Evolutionary conservation across 2,329 filamentous ascomycete genomes (phyloP).

Genomic region (Cephalotrichum gorgonifer): DNA sequence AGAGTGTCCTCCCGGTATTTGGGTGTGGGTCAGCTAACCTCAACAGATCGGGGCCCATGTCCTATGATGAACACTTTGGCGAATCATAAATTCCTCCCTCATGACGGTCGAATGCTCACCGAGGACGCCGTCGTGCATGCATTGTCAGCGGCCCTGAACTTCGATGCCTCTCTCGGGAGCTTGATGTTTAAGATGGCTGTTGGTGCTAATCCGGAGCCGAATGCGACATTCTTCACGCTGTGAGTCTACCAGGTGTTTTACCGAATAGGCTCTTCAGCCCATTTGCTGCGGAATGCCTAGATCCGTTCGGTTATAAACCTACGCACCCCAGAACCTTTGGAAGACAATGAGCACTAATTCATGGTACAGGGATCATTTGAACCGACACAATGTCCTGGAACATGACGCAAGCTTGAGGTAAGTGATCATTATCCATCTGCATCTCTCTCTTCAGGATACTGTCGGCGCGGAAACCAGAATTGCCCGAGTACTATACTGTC

Average conservation of each 20-base stretch:
- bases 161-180: conserved; percentile 24
- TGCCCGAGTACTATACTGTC: too few relatives aligned
- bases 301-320: neutral
- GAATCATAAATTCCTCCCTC: conserved; percentile 38
- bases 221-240: conserved; percentile 30
- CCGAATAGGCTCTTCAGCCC: neutral
- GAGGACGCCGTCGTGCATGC: conserved; percentile 23
- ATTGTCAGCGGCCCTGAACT: conserved; percentile 20
- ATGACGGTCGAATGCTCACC: conserved; percentile 30
- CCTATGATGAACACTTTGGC: conserved; percentile 41
- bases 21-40: neutral
- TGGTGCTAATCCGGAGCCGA: conserved; percentile 29
- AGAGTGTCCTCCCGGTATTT: neutral
- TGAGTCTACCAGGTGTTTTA: too few relatives aligned
- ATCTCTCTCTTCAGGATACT: too few relatives aligned
- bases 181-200: conserved; percentile 32
- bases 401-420: conserved; percentile 36
- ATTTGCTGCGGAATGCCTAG: neutral
- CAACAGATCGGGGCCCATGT: conserved; percentile 30
- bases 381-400: conserved; percentile 34
- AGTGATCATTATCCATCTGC: too few relatives aligned
- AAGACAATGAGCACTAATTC: neutral
- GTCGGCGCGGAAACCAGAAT: neutral
- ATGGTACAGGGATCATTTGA: conserved; percentile 25
- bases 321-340: neutral